phyloP scores from a whole-genome alignment of 148 eudicot genomes.

The Pouteria glomerata region DNA sequence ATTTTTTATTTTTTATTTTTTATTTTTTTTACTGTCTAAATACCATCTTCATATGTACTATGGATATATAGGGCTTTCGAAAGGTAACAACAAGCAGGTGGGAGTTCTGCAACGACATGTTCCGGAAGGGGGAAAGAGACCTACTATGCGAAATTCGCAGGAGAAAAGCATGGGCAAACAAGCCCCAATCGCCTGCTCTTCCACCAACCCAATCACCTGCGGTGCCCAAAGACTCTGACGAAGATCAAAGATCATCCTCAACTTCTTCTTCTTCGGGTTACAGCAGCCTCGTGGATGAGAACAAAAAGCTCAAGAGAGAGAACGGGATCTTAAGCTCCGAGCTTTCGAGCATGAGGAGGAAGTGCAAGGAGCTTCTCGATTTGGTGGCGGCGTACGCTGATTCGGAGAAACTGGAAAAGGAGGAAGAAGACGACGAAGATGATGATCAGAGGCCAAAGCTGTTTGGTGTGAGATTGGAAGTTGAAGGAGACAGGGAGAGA shows the following conservation, averaged over 20 bases:
- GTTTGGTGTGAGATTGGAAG: slow-evolving; percentile 74
- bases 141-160: slow-evolving; percentile 66
- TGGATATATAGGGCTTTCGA: slow-evolving; percentile 88
- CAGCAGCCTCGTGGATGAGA: slow-evolving; percentile 58
- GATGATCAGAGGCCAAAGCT: slow-evolving; percentile 43
- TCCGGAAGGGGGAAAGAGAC: slow-evolving; percentile 57
- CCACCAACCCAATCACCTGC: neutral
- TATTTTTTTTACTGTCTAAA: too few relatives aligned
- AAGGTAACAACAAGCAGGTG: slow-evolving; percentile 81
- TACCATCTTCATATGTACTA: too few relatives aligned
- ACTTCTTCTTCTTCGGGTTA: slow-evolving; percentile 59
- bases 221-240: slow-evolving; percentile 28
- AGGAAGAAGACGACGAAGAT: slow-evolving; percentile 13
- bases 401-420: neutral
- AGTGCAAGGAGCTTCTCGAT: slow-evolving; percentile 67
- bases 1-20: too few relatives aligned
- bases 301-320: slow-evolving; percentile 60
- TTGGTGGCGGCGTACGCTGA: slow-evolving; percentile 39
- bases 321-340: slow-evolving; percentile 59
- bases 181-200: slow-evolving; percentile 18
- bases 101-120: slow-evolving; percentile 85
- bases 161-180: slow-evolving; percentile 62
- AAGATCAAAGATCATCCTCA: slow-evolving; percentile 67
- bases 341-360: slow-evolving; percentile 55
- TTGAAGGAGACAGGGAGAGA: slow-evolving; percentile 33